Evolutionary conservation across 2,329 filamentous ascomycete genomes (phyloP).

Genomic region (Cladorrhinum sp.): DNA sequence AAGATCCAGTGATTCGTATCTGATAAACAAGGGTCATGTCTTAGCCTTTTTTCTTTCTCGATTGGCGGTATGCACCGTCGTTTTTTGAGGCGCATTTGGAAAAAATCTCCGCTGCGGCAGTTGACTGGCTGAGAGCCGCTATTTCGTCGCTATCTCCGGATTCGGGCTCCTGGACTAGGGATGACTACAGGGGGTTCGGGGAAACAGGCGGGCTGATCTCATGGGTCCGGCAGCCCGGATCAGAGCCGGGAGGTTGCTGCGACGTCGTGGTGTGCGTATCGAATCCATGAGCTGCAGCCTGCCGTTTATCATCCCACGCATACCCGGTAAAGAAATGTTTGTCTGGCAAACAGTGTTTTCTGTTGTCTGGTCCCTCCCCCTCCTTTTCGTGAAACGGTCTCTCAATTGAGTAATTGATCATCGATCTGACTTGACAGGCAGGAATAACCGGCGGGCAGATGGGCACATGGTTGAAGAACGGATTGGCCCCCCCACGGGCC

Average conservation of each 20-base stretch:
- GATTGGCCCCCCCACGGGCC: not conserved
- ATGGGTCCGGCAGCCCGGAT: slow-evolving; percentile 1
- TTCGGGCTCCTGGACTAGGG: not conserved
- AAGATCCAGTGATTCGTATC: not conserved
- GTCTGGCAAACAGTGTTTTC: not conserved
- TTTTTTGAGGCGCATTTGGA: not conserved
- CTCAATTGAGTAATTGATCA: not conserved
- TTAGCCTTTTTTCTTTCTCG: not conserved
- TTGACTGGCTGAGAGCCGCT: not conserved
- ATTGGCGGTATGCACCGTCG: slow-evolving; percentile 1
- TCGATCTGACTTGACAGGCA: not conserved
- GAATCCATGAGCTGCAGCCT: not conserved
- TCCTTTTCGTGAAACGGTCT: not conserved
- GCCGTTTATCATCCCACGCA: not conserved
- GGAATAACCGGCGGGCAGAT: not conserved
- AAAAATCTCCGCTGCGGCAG: not conserved
- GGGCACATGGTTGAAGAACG: not conserved
- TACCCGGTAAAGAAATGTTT: not conserved
- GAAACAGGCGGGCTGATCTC: not conserved
- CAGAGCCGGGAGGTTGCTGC: not conserved
- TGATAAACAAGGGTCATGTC: not conserved
- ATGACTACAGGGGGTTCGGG: not conserved
- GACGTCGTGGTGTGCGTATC: not conserved
- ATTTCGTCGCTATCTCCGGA: not conserved
- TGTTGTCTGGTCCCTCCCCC: not conserved